phyloP scores from a whole-genome alignment of 495 filamentous ascomycete species.

The Penicillium odoratum region DNA sequence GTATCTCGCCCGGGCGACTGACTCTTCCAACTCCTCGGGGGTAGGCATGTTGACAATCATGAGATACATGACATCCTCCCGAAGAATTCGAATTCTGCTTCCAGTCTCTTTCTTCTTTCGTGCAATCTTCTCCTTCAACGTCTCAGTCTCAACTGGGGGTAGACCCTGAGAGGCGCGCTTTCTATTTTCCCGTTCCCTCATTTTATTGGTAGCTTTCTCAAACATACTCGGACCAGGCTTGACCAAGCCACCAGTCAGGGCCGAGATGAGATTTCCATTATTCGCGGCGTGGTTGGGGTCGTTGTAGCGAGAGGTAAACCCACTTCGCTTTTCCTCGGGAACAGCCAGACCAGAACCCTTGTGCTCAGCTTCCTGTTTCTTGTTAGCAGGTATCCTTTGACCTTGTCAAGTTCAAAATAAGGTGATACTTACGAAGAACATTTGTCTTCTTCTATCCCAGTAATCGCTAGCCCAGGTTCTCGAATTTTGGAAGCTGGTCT shows the following conservation, averaged over 20 bases:
- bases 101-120: background rate
- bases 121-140: background rate
- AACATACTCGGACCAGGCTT: background rate
- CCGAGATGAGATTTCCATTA: slow-evolving; percentile 16
- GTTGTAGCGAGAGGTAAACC: slow-evolving; percentile 15
- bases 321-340: background rate
- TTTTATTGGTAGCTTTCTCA: background rate
- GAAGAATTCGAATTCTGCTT: background rate
- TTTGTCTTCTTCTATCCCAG: slow-evolving; percentile 10
- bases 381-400: background rate
- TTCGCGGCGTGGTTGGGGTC: slow-evolving; percentile 22
- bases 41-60: slow-evolving; percentile 3
- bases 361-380: slow-evolving; percentile 11
- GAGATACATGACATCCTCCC: background rate
- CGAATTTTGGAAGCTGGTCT: slow-evolving; percentile 7
- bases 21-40: background rate
- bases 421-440: slow-evolving; percentile 9
- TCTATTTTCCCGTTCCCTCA: background rate
- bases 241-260: slow-evolving; percentile 15
- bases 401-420: background rate
- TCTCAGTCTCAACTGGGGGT: background rate
- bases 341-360: slow-evolving; percentile 9
- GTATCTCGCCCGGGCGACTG: background rate
- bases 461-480: slow-evolving; percentile 17
- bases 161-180: background rate